These are phyloP conservation scores for Apiospora marii DNA, from an alignment of 2,329 filamentous ascomycete genomes.

Conservation along the genomic window DNA sequence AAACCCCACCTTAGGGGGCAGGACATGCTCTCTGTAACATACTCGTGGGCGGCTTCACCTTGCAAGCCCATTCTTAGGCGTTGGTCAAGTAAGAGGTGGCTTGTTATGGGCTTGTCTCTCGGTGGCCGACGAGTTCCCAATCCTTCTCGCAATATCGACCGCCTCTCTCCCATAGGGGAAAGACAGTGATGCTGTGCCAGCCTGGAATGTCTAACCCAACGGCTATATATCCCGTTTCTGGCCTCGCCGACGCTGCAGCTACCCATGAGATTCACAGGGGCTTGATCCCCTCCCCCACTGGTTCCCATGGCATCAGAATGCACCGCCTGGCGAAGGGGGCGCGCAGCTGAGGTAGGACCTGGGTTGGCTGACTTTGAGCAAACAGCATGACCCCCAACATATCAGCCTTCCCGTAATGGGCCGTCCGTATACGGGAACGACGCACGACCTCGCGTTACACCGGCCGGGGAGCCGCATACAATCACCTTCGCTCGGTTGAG, in stretches of 20 bases:
- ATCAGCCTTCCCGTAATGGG: background rate
- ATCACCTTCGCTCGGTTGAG: conserved; percentile 3
- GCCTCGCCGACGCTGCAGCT: background rate
- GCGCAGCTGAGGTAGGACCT: conserved; percentile 6
- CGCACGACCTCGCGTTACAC: background rate
- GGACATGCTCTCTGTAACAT: background rate
- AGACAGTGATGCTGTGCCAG: background rate
- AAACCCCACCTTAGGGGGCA: background rate
- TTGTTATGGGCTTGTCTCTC: background rate
- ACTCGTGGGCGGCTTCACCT: background rate
- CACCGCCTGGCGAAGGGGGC: background rate
- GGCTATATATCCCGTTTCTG: background rate
- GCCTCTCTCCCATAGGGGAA: background rate
- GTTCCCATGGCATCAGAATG: background rate
- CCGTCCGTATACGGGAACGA: background rate
- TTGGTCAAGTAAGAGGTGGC: no score
- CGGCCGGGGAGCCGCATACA: background rate
- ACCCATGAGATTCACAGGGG: background rate
- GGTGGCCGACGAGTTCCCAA: background rate
- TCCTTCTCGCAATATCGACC: background rate
- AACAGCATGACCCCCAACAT: background rate
- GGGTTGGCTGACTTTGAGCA: background rate
- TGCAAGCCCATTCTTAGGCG: background rate
- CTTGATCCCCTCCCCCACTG: background rate
- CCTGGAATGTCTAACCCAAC: background rate